A percentile compares a stretch with the other conserved stretches of the same genome.
phyloP scores from a whole-genome alignment of 2,329 filamentous ascomycete genomes.

The Phoma herbarum region DNA sequence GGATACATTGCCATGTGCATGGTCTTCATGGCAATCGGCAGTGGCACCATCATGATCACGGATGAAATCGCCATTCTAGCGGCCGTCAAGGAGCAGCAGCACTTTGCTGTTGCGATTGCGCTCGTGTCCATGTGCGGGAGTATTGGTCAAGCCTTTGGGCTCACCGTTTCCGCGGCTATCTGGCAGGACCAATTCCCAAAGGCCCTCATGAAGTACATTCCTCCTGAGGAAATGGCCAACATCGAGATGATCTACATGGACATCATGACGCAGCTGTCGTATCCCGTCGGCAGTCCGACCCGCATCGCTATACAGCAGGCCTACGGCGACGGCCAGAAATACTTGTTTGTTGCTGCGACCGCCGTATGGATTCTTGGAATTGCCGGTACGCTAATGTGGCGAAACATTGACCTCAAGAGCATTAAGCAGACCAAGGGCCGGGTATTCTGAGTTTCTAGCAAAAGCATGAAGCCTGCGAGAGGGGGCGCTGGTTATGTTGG shows the following conservation, averaged over 20 bases:
- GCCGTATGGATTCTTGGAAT: neutral
- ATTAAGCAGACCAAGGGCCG: neutral
- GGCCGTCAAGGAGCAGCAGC: neutral
- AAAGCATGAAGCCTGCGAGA: too few relatives aligned
- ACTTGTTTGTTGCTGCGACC: neutral
- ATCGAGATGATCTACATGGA: neutral
- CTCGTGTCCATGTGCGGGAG: neutral
- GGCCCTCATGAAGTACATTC: neutral
- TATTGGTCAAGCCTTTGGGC: neutral
- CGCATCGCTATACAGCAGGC: neutral
- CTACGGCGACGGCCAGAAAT: neutral
- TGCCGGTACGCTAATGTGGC: neutral
- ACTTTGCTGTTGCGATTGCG: neutral
- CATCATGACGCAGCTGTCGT: neutral
- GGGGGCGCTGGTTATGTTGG: too few relatives aligned
- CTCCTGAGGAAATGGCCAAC: neutral
- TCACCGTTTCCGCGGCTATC: neutral
- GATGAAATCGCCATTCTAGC: neutral
- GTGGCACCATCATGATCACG: neutral
- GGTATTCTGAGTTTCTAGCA: neutral
- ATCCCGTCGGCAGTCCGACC: neutral
- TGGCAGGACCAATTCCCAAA: neutral
- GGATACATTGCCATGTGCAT: neutral
- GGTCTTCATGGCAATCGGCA: neutral
- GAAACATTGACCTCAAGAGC: neutral